Conservation (phyloP, 1,284 basidiomycete species). For the Mycena sp. region DNA sequence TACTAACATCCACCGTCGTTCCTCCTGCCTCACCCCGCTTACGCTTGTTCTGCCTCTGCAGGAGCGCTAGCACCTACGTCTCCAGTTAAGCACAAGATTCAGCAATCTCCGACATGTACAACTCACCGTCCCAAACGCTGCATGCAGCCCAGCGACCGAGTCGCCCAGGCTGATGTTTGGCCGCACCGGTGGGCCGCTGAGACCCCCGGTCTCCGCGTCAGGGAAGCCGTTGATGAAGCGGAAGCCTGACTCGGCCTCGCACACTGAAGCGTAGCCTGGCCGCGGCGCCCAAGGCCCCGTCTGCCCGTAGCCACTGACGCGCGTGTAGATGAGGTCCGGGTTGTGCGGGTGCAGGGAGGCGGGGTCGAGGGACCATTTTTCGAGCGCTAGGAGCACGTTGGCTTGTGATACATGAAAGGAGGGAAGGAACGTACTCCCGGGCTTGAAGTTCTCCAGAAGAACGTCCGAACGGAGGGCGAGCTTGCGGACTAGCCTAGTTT, state of each 20-base stretch:
- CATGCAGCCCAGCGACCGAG: slow-evolving; percentile 74
- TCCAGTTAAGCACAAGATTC: background rate
- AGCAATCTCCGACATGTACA: background rate
- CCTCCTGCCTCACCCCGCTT: slow-evolving; percentile 52
- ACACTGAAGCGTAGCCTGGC: slow-evolving; percentile 77
- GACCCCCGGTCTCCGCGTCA: slow-evolving; percentile 58
- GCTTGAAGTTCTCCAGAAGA: slow-evolving; percentile 76
- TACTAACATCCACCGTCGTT: slow-evolving; percentile 78
- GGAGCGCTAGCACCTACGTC: slow-evolving; percentile 73
- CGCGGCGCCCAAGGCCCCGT: slow-evolving; percentile 76
- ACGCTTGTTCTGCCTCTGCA: slow-evolving; percentile 56
- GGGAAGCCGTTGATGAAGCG: slow-evolving; percentile 75
- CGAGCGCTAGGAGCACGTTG: slow-evolving; percentile 55
- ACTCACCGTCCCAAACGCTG: slow-evolving; percentile 75
- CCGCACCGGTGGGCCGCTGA: slow-evolving; percentile 69
- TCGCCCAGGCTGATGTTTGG: slow-evolving; percentile 79
- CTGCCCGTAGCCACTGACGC: slow-evolving; percentile 78
- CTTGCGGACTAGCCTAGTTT: slow-evolving; percentile 64
- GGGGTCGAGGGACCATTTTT: slow-evolving; percentile 74
- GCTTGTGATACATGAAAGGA: background rate
- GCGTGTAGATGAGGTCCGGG: slow-evolving; percentile 73
- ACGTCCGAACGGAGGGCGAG: slow-evolving; percentile 65
- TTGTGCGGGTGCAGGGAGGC: slow-evolving; percentile 63
- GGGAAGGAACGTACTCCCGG: slow-evolving; percentile 62
- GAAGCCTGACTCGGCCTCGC: slow-evolving; percentile 79